Base-by-base conservation (phyloP, 148 eudicot species). In the Cornus controversa region DNA sequence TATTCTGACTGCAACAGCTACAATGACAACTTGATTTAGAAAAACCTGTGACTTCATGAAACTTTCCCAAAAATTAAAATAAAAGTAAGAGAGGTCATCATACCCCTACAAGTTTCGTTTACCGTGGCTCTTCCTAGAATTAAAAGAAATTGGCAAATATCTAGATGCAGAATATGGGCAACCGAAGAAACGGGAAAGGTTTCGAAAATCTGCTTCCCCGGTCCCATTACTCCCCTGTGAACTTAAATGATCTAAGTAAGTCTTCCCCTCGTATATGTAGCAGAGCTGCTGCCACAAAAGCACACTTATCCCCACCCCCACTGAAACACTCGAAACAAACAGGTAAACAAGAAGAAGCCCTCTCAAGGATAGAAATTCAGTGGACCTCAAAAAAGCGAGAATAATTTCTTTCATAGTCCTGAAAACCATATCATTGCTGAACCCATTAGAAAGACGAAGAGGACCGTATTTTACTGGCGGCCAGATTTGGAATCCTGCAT, bases 241-340 rank as follows among this genome's bases (percentile, higher is more conserved):
- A 72, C 81, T 93, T 74, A 96, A 82, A 64, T 93, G 91, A 78
- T 86, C 78, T 79, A 96, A 85, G 70, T 93, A 96, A 3, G 98
- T 96, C 81, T 90, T 85, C 28, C 99, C 99, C 81, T 85, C 85
- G 15, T 93, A 93, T 74, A 96, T 90, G 75, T 80, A 96, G 72
- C 85, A 87, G 63, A 96, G 93, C 72, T 96, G 99, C 80, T 96
- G 98, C 98, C 98, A 96, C 82, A 96, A 77, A 47, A 96, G 97
- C 82, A 96, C 91, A 71, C 78, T 73, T 69, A 96, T 82, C 75
- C 99, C 97, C 58, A 89, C 87, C 82, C 82, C 89, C 79, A 96
- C 92, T 0, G 97, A 88, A 18, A 96, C 64, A 79, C 99, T 87
- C 76, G 98, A 86, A 27, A 96, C 70, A 75, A 91, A 91, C 23